phyloP scores from a whole-genome alignment of 495 filamentous ascomycete species.

The Alectoria sarmentosa region DNA sequence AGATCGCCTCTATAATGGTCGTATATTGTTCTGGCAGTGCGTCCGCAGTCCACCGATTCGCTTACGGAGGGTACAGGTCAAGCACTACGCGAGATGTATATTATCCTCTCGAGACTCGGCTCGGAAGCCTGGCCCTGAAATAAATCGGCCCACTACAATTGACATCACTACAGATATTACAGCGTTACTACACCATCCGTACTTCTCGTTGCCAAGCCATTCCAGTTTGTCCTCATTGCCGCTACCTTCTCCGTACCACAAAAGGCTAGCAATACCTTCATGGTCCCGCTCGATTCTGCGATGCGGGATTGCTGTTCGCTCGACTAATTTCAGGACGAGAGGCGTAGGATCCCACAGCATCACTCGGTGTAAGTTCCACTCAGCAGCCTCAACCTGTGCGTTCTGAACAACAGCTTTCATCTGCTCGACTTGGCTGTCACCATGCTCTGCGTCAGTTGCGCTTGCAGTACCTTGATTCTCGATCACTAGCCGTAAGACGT shows the following conservation, averaged over 20 bases:
- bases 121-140: no score
- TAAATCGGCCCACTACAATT: no score
- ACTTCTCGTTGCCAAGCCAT: constrained; percentile 15
- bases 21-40: no score
- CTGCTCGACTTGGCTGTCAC: constrained; percentile 10
- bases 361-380: constrained; percentile 19
- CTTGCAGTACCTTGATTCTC: not conserved
- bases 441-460: no score
- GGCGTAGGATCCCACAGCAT: constrained; percentile 24
- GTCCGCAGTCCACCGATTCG: no score
- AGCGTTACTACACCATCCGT: constrained; percentile 8
- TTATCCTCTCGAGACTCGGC: no score
- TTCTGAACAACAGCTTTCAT: constrained; percentile 20
- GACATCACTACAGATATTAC: no score
- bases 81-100: no score
- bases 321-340: constrained; percentile 18
- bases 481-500: constrained; percentile 21
- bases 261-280: constrained; percentile 19
- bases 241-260: constrained; percentile 18
- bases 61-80: no score
- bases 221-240: not conserved
- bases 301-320: constrained; percentile 11
- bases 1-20: no score
- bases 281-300: constrained; percentile 15
- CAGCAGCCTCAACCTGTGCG: constrained; percentile 23